Percentiles rank a stretch among this genome's conserved stretches.
Conservation (phyloP, 2,329 filamentous ascomycete species). For the Cadophora gregata region DNA sequence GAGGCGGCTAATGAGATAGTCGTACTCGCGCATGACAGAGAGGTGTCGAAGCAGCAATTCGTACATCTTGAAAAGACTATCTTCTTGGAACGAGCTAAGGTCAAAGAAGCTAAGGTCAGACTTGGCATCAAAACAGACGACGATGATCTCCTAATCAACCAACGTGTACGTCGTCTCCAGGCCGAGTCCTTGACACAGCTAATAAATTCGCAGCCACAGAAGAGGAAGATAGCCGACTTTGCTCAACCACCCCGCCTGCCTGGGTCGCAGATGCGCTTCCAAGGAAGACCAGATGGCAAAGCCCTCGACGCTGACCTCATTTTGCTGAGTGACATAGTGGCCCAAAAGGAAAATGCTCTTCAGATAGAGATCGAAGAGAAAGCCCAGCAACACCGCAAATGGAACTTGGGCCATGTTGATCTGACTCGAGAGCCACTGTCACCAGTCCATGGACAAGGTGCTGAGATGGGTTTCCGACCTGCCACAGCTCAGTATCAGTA, state of each 20-base stretch:
- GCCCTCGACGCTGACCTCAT: conserved; percentile 79
- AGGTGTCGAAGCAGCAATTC: conserved; percentile 78
- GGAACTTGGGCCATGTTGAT: conserved; percentile 91
- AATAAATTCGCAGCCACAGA: conserved; percentile 62
- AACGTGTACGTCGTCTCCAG: conserved; percentile 71
- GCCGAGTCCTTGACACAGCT: conserved; percentile 36
- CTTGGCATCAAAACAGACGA: conserved; percentile 91
- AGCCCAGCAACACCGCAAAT: conserved; percentile 85
- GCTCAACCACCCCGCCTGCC: conserved; percentile 62
- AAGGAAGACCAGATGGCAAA: conserved; percentile 73
- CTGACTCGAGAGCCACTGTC: conserved; percentile 85
- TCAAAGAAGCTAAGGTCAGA: conserved; percentile 88
- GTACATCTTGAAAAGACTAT: conserved; percentile 76
- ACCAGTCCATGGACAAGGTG: conserved; percentile 70
- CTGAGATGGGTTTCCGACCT: conserved; percentile 69
- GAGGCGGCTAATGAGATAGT: conserved; percentile 87
- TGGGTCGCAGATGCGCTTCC: conserved; percentile 70
- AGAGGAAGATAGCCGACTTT: conserved; percentile 69
- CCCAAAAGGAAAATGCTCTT: conserved; percentile 83
- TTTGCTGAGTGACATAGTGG: conserved; percentile 75
- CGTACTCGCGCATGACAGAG: conserved; percentile 77
- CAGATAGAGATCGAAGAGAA: conserved; percentile 84
- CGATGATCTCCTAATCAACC: conserved; percentile 91
- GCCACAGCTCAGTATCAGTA: conserved; percentile 74
- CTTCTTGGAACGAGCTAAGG: conserved; percentile 80